Base-by-base conservation (phyloP, 2,329 filamentous ascomycete species). In the Pseudogymnoascus sp. region DNA sequence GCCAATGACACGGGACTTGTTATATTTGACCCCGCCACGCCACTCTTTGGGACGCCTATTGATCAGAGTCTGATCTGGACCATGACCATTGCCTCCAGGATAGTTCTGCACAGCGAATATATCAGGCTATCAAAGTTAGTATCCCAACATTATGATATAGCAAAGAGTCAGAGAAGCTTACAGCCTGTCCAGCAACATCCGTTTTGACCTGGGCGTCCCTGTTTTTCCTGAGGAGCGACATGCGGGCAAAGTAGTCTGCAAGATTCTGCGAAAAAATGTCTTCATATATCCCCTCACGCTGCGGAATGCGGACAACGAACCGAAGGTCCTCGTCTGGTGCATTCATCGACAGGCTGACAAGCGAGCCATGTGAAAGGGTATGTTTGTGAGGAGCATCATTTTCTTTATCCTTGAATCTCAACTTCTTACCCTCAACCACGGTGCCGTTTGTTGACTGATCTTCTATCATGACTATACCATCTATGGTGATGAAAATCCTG, bases 361-460 rank as follows among this genome's bases (percentile, higher is more conserved):
- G 63, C 2, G 69, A 70, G 21, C 73, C 73, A 23, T 71, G 68
- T 37, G 69, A 65, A 21, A 76, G 67, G n/a, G 70, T 72, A 34
- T 73, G 70, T 60, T 67, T 67, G 42, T 70, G 72, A 5, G 74
- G 73, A 11, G 71, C 68, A 64, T 77, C 75, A 63, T 82, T 75
- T 74, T 76, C 63, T 73, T 77, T 64, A 69, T 74, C 66, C 69
- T 82, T 86, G 63, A 81, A 77, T 64, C 77, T 81, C 14, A 99
- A 80, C 37, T 91, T 78, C 16, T 80, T 78, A 23, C 84, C 82
- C 75, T 97, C 93, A 63, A 97, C 91, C 65, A 91, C 81, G 3
- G 95, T 97, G 28, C 95, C 95, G 71, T 97, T 99, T n/a, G 92
- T 97, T 0, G 95, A 97, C 73, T 87, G 84, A 72, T 99, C 95